Conservation (phyloP, 1,139 yeast species). For the Kodamaea sp. region DNA sequence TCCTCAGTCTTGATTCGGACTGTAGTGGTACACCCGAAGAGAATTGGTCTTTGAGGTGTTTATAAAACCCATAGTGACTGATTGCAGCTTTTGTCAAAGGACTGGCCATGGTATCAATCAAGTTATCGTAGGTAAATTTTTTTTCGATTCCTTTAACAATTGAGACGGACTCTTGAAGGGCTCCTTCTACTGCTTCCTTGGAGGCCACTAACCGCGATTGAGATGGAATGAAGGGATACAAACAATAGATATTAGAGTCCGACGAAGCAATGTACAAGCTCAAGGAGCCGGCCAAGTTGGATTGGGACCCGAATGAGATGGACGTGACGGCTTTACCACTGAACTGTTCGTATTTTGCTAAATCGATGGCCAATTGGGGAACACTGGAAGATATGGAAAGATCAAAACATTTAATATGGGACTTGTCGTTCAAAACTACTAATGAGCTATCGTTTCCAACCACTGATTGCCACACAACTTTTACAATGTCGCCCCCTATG, state of each 20-base stretch:
- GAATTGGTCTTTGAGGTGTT: conserved; percentile 20
- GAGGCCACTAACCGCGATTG: conserved; percentile 26
- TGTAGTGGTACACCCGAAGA: conserved; percentile 11
- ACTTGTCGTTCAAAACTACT: conserved; percentile 31
- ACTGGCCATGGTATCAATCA: conserved; percentile 12
- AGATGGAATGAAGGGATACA: conserved; percentile 34
- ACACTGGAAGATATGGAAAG: conserved; percentile 23
- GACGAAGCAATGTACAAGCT: conserved; percentile 36
- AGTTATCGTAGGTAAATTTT: conserved; percentile 14
- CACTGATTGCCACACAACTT: conserved; percentile 37
- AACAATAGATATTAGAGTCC: conserved; percentile 26
- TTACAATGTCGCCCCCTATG: conserved; percentile 20
- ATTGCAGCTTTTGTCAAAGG: conserved; percentile 17
- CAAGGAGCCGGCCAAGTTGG: conserved; percentile 32
- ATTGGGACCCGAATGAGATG: conserved; percentile 37
- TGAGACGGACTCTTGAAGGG: conserved; percentile 26
- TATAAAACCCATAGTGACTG: conserved; percentile 23
- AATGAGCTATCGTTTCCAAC: conserved; percentile 28
- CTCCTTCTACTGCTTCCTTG: conserved; percentile 21
- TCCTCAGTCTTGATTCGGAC: conserved; percentile 15
- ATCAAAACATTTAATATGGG: conserved; percentile 31
- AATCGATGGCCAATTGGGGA: conserved; percentile 28
- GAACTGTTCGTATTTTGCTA: conserved; percentile 17
- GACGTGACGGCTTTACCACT: conserved; percentile 25
- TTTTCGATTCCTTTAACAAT: conserved; percentile 20